A percentile compares a stretch with the other conserved stretches of the same genome.
Conservation (phyloP, 768 basidiomycete species). For the Phaeotremella fagi region DNA sequence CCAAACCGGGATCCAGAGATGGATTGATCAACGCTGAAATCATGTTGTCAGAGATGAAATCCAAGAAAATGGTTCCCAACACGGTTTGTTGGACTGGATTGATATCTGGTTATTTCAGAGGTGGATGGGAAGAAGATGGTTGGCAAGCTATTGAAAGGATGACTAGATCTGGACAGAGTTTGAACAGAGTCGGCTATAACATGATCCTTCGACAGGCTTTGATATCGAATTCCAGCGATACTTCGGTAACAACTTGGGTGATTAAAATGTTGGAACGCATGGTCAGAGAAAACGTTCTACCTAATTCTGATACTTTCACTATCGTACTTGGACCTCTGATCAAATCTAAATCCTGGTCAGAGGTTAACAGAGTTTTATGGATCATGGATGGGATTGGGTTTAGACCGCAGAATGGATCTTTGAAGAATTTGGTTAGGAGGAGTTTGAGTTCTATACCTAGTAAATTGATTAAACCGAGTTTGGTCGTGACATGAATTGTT, state of each 20-base stretch:
- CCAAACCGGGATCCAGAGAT: slow-evolving; percentile 57
- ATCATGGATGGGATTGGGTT: slow-evolving; percentile 58
- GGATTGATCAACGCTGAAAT: slow-evolving; percentile 62
- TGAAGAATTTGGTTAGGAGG: slow-evolving; percentile 54
- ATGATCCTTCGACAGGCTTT: slow-evolving; percentile 63
- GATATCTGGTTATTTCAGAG: slow-evolving; percentile 66
- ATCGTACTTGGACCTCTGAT: slow-evolving; percentile 65
- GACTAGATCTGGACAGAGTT: slow-evolving; percentile 55
- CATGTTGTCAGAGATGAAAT: slow-evolving; percentile 71
- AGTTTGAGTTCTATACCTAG: neutral
- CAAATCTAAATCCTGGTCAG: slow-evolving; percentile 57
- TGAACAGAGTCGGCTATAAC: slow-evolving; percentile 69
- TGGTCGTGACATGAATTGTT: neutral
- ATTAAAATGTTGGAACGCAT: slow-evolving; percentile 30
- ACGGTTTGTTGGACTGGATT: slow-evolving; percentile 79
- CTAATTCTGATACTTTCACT: slow-evolving; percentile 69
- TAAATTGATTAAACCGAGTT: neutral
- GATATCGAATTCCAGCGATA: neutral
- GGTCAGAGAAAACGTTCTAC: slow-evolving; percentile 54
- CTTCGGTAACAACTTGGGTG: neutral
- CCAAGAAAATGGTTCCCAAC: slow-evolving; percentile 55
- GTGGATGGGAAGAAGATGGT: slow-evolving; percentile 52
- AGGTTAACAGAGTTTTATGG: slow-evolving; percentile 59
- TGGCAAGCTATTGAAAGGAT: slow-evolving; percentile 50
- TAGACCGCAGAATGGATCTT: slow-evolving; percentile 48